These are phyloP conservation scores for Sphaerulina musiva DNA, from an alignment of 2,329 filamentous ascomycete species.

Conservation along the genomic window DNA sequence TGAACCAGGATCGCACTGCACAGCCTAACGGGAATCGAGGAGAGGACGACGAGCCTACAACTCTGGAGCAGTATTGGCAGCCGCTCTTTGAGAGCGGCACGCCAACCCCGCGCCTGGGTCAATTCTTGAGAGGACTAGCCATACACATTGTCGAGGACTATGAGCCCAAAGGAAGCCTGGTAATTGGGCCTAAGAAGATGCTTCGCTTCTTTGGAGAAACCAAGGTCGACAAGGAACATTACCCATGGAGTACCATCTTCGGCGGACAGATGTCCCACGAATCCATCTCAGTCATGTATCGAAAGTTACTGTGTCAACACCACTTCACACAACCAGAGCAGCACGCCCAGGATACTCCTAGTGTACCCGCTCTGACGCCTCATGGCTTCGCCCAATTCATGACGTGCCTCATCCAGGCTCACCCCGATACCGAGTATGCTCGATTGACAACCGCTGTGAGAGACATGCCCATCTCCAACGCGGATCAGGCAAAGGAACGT, in stretches of 20 bases:
- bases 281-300: constrained; percentile 42
- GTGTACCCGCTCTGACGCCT: constrained; percentile 43
- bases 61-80: constrained; percentile 69
- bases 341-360: constrained; percentile 37
- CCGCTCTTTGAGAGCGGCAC: constrained; percentile 63
- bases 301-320: constrained; percentile 44
- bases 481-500: constrained; percentile 59
- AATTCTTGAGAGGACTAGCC: constrained; percentile 68
- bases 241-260: constrained; percentile 54
- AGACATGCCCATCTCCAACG: constrained; percentile 63
- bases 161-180: constrained; percentile 59
- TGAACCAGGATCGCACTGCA: constrained; percentile 1
- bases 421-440: constrained; percentile 67
- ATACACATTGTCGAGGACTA: constrained; percentile 67
- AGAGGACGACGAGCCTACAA: constrained; percentile 45
- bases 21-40: constrained; percentile 10
- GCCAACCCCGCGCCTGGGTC: constrained; percentile 60
- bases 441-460: constrained; percentile 63
- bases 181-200: constrained; percentile 71
- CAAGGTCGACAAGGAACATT: constrained; percentile 56
- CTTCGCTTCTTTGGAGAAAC: constrained; percentile 65
- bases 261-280: constrained; percentile 38
- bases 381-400: constrained; percentile 55
- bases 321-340: constrained; percentile 41
- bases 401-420: constrained; percentile 63